phyloP scores from a whole-genome alignment of 495 filamentous ascomycete genomes.

The Aeminium ludgeri region DNA sequence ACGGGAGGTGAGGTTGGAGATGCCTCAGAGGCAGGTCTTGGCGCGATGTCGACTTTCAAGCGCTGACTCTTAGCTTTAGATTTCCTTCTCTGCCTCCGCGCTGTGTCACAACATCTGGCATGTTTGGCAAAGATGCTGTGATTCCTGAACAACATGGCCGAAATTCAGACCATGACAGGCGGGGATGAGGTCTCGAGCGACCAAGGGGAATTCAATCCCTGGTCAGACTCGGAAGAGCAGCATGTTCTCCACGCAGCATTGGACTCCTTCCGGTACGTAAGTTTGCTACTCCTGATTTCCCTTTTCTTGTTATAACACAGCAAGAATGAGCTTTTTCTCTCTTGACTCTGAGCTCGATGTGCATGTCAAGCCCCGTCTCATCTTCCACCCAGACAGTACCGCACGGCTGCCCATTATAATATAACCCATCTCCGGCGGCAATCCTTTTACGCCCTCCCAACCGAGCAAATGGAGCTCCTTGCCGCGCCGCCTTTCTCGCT shows the following conservation, averaged over 20 bases:
- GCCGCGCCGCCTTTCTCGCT: constrained; percentile 66
- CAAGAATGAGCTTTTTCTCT: not conserved
- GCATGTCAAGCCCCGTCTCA: not conserved
- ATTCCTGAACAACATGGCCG: no score
- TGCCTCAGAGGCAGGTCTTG: no score
- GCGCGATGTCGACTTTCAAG: no score
- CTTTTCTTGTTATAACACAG: not conserved
- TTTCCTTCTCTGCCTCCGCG: no score
- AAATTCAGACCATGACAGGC: no score
- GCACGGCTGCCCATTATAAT: constrained; percentile 64
- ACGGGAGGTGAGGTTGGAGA: no score
- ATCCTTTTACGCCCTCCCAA: constrained; percentile 80
- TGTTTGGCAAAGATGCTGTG: no score
- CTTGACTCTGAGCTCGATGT: not conserved
- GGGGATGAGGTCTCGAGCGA: no score
- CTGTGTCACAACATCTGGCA: no score
- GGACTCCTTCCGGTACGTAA: constrained; percentile 70
- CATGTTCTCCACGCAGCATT: constrained; percentile 58
- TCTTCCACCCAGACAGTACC: constrained; percentile 49
- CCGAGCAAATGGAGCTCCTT: constrained; percentile 63
- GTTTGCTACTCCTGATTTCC: constrained; percentile 3
- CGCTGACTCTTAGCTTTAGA: no score
- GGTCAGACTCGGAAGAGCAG: constrained; percentile 58
- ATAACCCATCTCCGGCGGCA: constrained; percentile 77
- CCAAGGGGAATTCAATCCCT: constrained; percentile 25